Conservation (phyloP, 2,329 filamentous ascomycete genomes). For the Calycina herbarum region DNA sequence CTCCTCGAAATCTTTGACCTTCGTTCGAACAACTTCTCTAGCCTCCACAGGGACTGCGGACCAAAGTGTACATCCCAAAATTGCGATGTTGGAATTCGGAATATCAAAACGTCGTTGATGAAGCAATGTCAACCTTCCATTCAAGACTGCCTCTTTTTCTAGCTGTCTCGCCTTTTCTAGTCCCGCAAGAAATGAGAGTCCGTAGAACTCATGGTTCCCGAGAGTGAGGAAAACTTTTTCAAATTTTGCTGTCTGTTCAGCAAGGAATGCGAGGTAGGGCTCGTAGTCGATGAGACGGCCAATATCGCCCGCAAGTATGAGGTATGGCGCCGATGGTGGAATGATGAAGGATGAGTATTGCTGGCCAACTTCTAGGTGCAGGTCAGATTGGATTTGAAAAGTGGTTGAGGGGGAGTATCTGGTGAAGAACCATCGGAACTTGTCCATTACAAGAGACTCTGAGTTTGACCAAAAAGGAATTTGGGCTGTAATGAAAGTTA, state of each 20-base stretch:
- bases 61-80: slow-evolving; percentile 52
- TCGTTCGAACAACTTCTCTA: slow-evolving; percentile 22
- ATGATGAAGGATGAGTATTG: slow-evolving; percentile 45
- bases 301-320: slow-evolving; percentile 52
- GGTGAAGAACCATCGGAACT: background rate
- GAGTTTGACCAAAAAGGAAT: no score
- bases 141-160: slow-evolving; percentile 13
- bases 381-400: slow-evolving; percentile 38
- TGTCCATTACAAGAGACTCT: background rate
- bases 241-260: slow-evolving; percentile 43
- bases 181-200: slow-evolving; percentile 35
- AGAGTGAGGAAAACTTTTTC: slow-evolving; percentile 45
- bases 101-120: slow-evolving; percentile 43
- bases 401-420: background rate
- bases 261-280: slow-evolving; percentile 43
- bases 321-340: slow-evolving; percentile 42
- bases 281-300: slow-evolving; percentile 39
- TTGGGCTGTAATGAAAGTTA: no score
- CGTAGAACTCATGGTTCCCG: slow-evolving; percentile 51
- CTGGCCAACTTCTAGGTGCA: slow-evolving; percentile 47
- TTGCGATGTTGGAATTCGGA: slow-evolving; percentile 39
- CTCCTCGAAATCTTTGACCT: slow-evolving; percentile 20
- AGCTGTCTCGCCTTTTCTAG: slow-evolving; percentile 17
- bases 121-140: slow-evolving; percentile 40
- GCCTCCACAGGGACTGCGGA: slow-evolving; percentile 46